Base-by-base conservation (phyloP, 768 basidiomycete genomes). In the Leccinum broughii region DNA sequence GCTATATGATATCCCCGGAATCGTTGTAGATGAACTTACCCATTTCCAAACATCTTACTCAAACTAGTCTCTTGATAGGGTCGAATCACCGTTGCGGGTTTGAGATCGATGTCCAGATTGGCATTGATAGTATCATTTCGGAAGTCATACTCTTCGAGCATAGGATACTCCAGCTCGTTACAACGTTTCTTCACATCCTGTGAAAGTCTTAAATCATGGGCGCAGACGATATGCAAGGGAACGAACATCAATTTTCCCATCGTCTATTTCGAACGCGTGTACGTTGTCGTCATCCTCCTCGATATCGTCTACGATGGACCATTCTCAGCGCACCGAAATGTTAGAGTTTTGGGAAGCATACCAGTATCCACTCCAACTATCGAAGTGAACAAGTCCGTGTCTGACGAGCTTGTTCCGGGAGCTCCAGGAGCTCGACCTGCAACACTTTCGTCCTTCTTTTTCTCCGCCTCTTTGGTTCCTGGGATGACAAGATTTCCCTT, bases 11-110 rank as follows among this genome's bases (percentile, higher is more conserved):
- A 24, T 54, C 10, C 41, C 8, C 14, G 4, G 32, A 44, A 26
- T 55, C 2, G 28, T 54, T 28, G 15, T 50, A 32, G 22, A 64
- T 55, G 28, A 13, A 64, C 82, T 56, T 74, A 94, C 92, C 95
- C 97, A 73, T 99, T 98, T 56, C 97, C 96, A 75, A 99, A 99
- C 97, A 99, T 99, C 78, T 99, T 99, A 65, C 93, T 95, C 48
- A 99, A 78, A 71, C 92, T 95, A 56, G 97, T 99, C 77, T 98
- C 96, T 75, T 99, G 97, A 76, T 99, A 99, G 14, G 97, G 94
- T 57, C 97, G 85, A 71, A 99, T 97, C 62, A 96, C 90, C 3
- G 97, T 98, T 37, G 94, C 91, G 3, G 97, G 97, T 73, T 99
- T 99, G 56, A 99, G 84, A 75, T 99, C 97, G 59, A 99, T 99